Conservation (phyloP, 2,329 filamentous ascomycete species). For the Aspergillus clavatus region DNA sequence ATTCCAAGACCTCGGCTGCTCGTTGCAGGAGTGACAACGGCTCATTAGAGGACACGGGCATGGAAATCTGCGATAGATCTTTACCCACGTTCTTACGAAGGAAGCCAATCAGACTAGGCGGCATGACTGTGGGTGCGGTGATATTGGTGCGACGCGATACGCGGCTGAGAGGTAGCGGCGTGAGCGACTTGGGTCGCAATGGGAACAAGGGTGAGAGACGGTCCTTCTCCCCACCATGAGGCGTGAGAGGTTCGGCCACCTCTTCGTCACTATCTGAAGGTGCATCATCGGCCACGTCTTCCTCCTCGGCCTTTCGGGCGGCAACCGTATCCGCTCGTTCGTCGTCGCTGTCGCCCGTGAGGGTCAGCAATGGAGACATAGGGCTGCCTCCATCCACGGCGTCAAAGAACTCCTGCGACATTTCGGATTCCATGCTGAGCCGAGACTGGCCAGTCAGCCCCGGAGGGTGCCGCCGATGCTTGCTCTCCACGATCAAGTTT, state of each 20-base stretch:
- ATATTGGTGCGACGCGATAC: constrained; percentile 67
- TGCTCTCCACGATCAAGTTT: constrained; percentile 69
- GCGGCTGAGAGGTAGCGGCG: constrained; percentile 67
- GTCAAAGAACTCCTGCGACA: constrained; percentile 90
- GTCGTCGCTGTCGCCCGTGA: constrained; percentile 67
- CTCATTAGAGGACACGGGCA: constrained; percentile 96
- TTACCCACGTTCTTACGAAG: constrained; percentile 97
- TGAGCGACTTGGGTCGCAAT: constrained; percentile 66
- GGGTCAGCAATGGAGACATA: constrained; percentile 65
- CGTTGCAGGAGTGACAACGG: constrained; percentile 84
- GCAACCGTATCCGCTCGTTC: constrained; percentile 45
- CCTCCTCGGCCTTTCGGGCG: constrained; percentile 55
- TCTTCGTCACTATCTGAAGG: constrained; percentile 60
- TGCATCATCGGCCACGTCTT: constrained; percentile 51
- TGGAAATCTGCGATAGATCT: constrained; percentile 91
- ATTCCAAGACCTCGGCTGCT: constrained; percentile 85
- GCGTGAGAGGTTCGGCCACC: constrained; percentile 39
- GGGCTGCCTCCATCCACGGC: constrained; percentile 66
- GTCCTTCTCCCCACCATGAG: constrained; percentile 26
- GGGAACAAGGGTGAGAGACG: constrained; percentile 61
- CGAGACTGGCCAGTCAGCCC: constrained; percentile 52
- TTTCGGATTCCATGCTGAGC: constrained; percentile 74
- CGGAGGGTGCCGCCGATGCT: constrained; percentile 62
- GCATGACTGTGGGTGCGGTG: constrained; percentile 67
- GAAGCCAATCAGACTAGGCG: constrained; percentile 89